Evolutionary conservation across 2,329 filamentous ascomycete genomes (phyloP).

Genomic region (Fusarium sp.): DNA sequence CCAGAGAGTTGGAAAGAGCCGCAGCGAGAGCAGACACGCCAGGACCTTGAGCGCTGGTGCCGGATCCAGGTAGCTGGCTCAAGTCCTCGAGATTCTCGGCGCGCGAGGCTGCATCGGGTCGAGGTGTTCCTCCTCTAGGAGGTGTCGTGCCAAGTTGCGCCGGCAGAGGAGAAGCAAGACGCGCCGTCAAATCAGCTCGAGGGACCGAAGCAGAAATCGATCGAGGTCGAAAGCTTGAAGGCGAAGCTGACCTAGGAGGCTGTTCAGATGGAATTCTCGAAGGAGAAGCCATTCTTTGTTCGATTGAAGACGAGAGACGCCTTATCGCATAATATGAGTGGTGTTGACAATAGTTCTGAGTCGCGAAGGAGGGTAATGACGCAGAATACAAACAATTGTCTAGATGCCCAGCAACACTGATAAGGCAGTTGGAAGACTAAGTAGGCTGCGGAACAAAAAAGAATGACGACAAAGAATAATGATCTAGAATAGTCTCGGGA

Average conservation of each 20-base stretch:
- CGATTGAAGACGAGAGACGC: constrained; percentile 25
- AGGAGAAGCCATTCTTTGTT: constrained; percentile 55
- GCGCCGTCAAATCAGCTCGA: constrained; percentile 71
- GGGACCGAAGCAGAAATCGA: constrained; percentile 66
- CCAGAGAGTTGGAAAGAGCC: constrained; percentile 82
- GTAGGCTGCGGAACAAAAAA: constrained; percentile 33
- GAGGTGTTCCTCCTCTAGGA: constrained; percentile 54
- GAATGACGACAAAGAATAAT: constrained; percentile 37
- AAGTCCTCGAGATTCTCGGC: constrained; percentile 57
- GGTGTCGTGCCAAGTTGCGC: constrained; percentile 55
- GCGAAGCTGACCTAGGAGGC: constrained; percentile 61
- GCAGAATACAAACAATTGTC: constrained; percentile 16
- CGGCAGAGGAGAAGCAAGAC: constrained; percentile 70
- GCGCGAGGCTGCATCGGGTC: constrained; percentile 39
- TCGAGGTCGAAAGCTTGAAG: constrained; percentile 60
- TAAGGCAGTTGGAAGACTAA: constrained; percentile 16
- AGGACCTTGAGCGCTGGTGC: constrained; percentile 76
- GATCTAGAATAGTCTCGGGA: constrained; percentile 27
- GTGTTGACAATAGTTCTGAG: constrained; percentile 20
- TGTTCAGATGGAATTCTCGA: constrained; percentile 55
- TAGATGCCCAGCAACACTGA: constrained; percentile 21
- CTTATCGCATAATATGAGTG: constrained; percentile 49
- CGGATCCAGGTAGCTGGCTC: constrained; percentile 75
- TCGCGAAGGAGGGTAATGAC: constrained; percentile 32
- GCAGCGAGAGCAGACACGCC: constrained; percentile 90